A percentile compares a stretch with the other conserved stretches of the same genome.
phyloP scores from a whole-genome alignment of 495 filamentous ascomycete species.

The Ascobolus immersus region DNA sequence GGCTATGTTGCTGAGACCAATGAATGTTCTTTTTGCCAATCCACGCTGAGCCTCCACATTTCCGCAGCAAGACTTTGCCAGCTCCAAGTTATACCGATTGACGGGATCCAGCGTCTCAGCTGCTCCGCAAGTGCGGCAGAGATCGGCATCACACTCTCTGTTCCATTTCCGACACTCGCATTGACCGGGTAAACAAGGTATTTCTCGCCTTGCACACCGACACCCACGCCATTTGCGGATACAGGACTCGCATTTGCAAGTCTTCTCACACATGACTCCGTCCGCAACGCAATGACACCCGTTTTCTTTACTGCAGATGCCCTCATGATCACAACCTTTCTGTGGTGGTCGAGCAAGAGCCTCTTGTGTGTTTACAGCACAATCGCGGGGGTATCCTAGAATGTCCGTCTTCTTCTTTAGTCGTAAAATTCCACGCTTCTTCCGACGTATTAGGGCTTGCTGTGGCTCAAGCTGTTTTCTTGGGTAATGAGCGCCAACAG shows the following conservation, averaged over 20 bases:
- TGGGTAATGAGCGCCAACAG: too few relatives aligned
- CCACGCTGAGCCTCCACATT: constrained; percentile 38
- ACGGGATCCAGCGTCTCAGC: constrained; percentile 33
- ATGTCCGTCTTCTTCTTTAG: too few relatives aligned
- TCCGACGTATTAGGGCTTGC: too few relatives aligned
- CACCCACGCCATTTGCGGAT: constrained; percentile 40
- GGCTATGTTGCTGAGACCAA: constrained; percentile 34
- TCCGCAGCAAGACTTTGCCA: constrained; percentile 27
- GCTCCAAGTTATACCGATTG: constrained; percentile 27
- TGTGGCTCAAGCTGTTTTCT: too few relatives aligned
- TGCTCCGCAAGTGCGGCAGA: constrained; percentile 41
- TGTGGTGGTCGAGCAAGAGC: too few relatives aligned
- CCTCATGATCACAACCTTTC: too few relatives aligned
- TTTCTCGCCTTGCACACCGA: constrained; percentile 31
- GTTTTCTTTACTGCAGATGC: too few relatives aligned
- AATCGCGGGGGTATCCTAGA: too few relatives aligned
- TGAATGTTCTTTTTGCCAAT: constrained; percentile 29
- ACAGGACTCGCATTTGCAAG: constrained; percentile 36
- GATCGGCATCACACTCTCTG: constrained; percentile 45
- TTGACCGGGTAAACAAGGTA: too few relatives aligned
- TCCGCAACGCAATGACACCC: constrained; percentile 14
- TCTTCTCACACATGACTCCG: constrained; percentile 38
- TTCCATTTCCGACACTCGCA: constrained; percentile 35
- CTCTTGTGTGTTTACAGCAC: too few relatives aligned
- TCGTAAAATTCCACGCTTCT: too few relatives aligned